Base-by-base conservation (phyloP, 2,329 filamentous ascomycete species). In the Paramyrothecium roridum region DNA sequence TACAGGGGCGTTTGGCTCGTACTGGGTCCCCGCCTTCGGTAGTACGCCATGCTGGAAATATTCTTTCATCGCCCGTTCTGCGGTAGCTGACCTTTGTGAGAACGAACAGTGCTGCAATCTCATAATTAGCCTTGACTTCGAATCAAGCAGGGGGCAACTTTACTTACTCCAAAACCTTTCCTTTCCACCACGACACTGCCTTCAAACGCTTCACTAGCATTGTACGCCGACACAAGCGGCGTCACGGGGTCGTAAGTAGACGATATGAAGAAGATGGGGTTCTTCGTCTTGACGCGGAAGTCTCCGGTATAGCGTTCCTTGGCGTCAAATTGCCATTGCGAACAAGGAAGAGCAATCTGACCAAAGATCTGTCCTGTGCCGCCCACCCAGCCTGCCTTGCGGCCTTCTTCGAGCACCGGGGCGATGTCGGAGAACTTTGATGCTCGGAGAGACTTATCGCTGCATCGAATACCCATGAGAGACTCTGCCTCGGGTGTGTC, bases 191-290 rank as follows among this genome's bases (percentile, higher is more conserved):
- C 59, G 10, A 67, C 66, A 37, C 74, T 76, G 1, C 69, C 70
- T 23, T 72, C 59, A 33, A 77, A 71, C 1, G 65, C 67, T 4
- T 61, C 56, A 30, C 70, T 74, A 34, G 72, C 62, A 46, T 74
- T 74, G 48, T 59, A 61, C 1, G 73, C 75, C 19, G 72, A 73
- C 3, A 52, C 59, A 7, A 77, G 59, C 2, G 75, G 73, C 2
- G 72, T 76, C 17, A 70, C 62, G 0, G 67, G 67, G 52, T 78
- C 75, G 22, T 64, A 63, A 1, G 67, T 69, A 55, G 73, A 76
- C 8, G 70, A 69, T 12, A 77, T 64, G 16, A 78, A 56, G 2
- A 78, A 61, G 2, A 76, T 49, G 0, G 71, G 68, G 17, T 67
- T 68, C 53, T 59, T 66, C 0, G 71, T 69, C 55, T 65, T 67